phyloP scores from a whole-genome alignment of 306 rosid species.

The Styphnolobium japonicum region DNA sequence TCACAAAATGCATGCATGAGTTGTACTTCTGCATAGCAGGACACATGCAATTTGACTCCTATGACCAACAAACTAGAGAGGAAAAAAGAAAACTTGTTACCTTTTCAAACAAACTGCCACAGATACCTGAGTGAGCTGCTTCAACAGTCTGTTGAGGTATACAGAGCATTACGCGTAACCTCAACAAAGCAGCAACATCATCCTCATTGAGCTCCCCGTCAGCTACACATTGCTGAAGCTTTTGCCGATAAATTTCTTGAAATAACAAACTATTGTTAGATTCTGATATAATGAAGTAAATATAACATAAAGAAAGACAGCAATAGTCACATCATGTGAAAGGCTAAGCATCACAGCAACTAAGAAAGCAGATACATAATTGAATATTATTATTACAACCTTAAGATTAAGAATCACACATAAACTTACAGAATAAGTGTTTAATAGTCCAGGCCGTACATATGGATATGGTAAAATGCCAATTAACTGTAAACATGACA shows the following conservation, averaged over 20 bases:
- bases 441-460: background rate
- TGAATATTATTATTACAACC: background rate
- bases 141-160: conserved; percentile 85
- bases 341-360: background rate
- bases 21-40: conserved; percentile 4
- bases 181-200: conserved; percentile 82
- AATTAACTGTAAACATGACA: background rate
- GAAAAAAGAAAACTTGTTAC: conserved; percentile 36
- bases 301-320: background rate
- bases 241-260: conserved; percentile 92
- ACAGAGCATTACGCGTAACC: conserved; percentile 89
- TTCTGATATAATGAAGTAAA: conserved; percentile 13
- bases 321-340: background rate
- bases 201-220: conserved; percentile 80
- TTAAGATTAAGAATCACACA: background rate
- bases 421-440: background rate
- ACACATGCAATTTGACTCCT: conserved; percentile 4
- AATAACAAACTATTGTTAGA: conserved; percentile 30
- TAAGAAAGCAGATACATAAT: background rate
- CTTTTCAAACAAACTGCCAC: conserved; percentile 97
- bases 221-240: conserved; percentile 93
- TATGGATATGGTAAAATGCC: conserved; percentile 1
- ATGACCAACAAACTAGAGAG: background rate
- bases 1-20: background rate
- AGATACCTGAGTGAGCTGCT: conserved; percentile 90